Percentiles rank a stretch among this genome's conserved stretches.
These are phyloP conservation scores for Wickerhamomyces strasburgensis DNA, from an alignment of 805 yeast species.

Conservation along the genomic window DNA sequence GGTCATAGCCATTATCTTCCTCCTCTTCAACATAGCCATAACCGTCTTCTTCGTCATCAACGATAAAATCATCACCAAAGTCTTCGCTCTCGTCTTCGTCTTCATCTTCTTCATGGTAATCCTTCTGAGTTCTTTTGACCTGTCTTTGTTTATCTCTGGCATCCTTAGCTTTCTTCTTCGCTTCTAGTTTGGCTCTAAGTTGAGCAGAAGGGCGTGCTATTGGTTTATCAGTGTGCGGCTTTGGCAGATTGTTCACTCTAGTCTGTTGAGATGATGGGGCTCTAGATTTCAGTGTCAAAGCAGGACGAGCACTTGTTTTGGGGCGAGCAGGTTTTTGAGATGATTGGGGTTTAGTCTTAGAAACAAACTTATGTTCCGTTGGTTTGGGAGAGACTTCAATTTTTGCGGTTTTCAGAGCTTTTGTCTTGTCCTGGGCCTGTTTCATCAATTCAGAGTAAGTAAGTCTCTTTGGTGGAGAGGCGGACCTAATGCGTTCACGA, in stretches of 20 bases:
- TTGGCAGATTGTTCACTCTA: constrained; percentile 3
- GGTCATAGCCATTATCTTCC: constrained; percentile 50
- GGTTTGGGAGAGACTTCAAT: constrained; percentile 18
- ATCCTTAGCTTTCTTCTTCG: constrained; percentile 25
- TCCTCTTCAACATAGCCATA: constrained; percentile 11
- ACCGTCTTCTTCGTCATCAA: constrained; percentile 38
- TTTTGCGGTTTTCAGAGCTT: constrained; percentile 9
- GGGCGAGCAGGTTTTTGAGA: constrained; percentile 8
- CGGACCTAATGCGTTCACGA: constrained; percentile 1
- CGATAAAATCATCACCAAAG: constrained; percentile 47
- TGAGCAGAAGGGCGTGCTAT: constrained; percentile 55
- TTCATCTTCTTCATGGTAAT: constrained; percentile 35
- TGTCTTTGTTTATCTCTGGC: not conserved
- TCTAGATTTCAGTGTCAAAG: not conserved
- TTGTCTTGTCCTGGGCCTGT: constrained; percentile 42
- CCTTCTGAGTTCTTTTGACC: not conserved
- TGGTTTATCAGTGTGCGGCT: constrained; percentile 18
- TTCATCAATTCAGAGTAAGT: constrained; percentile 54
- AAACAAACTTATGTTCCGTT: constrained; percentile 1
- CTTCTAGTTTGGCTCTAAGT: constrained; percentile 42
- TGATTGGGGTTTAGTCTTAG: constrained; percentile 8
- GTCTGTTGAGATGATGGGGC: not conserved
- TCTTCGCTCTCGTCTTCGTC: constrained; percentile 36
- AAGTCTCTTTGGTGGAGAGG: constrained; percentile 36
- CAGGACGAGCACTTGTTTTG: constrained; percentile 5